Evolutionary conservation across 75 land plant genomes (phyloP).

Genomic region (Adiantum capillusveneris): DNA sequence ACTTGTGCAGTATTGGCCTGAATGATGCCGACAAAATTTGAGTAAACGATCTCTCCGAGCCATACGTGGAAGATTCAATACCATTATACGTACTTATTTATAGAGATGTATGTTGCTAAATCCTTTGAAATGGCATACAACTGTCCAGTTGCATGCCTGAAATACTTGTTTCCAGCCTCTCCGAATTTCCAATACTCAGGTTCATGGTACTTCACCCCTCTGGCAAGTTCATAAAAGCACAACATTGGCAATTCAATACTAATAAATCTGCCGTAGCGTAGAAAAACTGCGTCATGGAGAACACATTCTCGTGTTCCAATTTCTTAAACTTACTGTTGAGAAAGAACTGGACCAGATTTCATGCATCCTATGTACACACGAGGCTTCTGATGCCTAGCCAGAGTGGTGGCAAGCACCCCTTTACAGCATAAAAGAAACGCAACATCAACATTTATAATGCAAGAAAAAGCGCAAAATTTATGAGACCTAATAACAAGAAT

Average conservation of each 20-base stretch:
- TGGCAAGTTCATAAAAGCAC: background rate
- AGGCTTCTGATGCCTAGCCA: constrained; percentile 45
- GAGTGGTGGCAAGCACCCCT: constrained; percentile 50
- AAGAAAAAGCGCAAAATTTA: constrained; percentile 61
- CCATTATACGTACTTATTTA: constrained; percentile 57
- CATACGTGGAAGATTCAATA: too few relatives aligned
- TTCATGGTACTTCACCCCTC: constrained; percentile 66
- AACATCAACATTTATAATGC: constrained; percentile 21
- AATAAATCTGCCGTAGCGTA: background rate
- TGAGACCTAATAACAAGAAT: constrained; percentile 26
- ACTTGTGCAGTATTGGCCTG: constrained; percentile 67
- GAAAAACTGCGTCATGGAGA: background rate
- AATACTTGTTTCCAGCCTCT: constrained; percentile 77
- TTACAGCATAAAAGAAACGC: constrained; percentile 6
- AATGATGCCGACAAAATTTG: background rate
- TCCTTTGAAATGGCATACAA: constrained; percentile 78
- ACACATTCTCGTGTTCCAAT: too few relatives aligned
- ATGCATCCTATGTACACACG: constrained; percentile 77
- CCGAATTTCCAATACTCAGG: constrained; percentile 92
- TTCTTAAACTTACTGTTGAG: constrained; percentile 43
- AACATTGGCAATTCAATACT: background rate
- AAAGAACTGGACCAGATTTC: constrained; percentile 80
- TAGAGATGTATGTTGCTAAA: constrained; percentile 65
- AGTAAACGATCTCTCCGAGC: too few relatives aligned
- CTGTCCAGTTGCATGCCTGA: constrained; percentile 87